Conservation (phyloP, 148 eudicot species). For the Selenicereus undatus region DNA sequence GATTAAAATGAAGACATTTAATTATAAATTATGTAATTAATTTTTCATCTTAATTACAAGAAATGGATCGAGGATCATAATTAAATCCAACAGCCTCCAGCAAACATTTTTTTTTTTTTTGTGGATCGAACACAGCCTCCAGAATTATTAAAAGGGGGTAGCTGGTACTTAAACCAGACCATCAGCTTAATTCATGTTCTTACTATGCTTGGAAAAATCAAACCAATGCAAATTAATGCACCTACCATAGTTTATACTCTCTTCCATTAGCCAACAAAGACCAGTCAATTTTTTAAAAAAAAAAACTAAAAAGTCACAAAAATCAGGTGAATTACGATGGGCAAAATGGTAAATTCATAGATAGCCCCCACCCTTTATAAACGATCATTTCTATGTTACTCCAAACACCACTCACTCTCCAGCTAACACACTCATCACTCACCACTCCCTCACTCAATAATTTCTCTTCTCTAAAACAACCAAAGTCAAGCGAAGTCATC, state of each 20-base stretch:
- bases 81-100: too few species aligned
- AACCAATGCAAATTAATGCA: background rate
- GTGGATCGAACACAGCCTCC: too few species aligned
- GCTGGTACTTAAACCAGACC: too few species aligned
- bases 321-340: conserved; percentile 2
- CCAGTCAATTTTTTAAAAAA: background rate
- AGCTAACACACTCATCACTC: conserved; percentile 10
- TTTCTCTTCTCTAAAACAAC: background rate
- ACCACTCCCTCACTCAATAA: background rate
- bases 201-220: background rate
- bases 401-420: background rate
- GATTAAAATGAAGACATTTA: too few species aligned
- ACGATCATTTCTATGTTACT: background rate
- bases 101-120: too few species aligned
- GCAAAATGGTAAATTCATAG: background rate
- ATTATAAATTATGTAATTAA: too few species aligned
- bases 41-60: too few species aligned
- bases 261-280: background rate
- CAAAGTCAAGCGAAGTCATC: background rate
- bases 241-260: background rate
- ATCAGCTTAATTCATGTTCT: too few species aligned
- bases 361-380: background rate
- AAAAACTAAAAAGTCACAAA: conserved; percentile 1
- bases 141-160: too few species aligned
- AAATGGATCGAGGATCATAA: too few species aligned